Conservation (phyloP, 345 rosid genomes). For the Rhizophora mangle region DNA sequence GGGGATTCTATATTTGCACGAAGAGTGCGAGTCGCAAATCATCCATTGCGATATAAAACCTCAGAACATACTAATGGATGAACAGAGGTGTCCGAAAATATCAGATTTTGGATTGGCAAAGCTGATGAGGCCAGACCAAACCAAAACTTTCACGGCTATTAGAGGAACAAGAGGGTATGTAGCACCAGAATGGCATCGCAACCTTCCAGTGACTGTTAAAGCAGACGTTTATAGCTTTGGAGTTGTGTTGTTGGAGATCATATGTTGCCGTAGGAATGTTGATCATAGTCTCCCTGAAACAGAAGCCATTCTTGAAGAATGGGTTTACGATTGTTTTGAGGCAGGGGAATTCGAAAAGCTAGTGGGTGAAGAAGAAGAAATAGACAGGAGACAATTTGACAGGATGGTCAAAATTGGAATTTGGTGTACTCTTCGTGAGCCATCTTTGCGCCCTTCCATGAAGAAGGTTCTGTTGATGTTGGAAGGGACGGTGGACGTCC, state of each 20-base stretch:
- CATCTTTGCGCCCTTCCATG: constrained; percentile 20
- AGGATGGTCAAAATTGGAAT: constrained; percentile 19
- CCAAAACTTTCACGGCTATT: constrained; percentile 21
- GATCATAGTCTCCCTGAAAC: constrained; percentile 4
- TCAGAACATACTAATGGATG: constrained; percentile 28
- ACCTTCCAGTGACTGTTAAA: constrained; percentile 26
- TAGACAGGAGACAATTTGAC: constrained; percentile 16
- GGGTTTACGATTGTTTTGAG: constrained; percentile 23
- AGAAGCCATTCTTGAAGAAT: constrained; percentile 22
- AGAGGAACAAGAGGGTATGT: constrained; percentile 28
- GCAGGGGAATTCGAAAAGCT: neutral
- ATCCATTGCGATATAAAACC: constrained; percentile 37
- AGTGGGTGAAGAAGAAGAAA: constrained; percentile 14
- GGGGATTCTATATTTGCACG: constrained; percentile 26
- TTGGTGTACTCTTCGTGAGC: constrained; percentile 25
- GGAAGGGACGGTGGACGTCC: constrained; percentile 29
- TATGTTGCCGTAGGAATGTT: constrained; percentile 14
- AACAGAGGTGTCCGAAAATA: constrained; percentile 19
- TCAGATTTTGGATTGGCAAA: constrained; percentile 35
- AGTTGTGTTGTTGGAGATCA: constrained; percentile 27
- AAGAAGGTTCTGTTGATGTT: constrained; percentile 28
- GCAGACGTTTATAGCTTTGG: constrained; percentile 39
- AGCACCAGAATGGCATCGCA: constrained; percentile 33
- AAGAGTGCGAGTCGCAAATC: constrained; percentile 31
- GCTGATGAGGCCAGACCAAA: constrained; percentile 29